Conservation (phyloP, 2,329 filamentous ascomycete genomes). For the Cercospora sp. region DNA sequence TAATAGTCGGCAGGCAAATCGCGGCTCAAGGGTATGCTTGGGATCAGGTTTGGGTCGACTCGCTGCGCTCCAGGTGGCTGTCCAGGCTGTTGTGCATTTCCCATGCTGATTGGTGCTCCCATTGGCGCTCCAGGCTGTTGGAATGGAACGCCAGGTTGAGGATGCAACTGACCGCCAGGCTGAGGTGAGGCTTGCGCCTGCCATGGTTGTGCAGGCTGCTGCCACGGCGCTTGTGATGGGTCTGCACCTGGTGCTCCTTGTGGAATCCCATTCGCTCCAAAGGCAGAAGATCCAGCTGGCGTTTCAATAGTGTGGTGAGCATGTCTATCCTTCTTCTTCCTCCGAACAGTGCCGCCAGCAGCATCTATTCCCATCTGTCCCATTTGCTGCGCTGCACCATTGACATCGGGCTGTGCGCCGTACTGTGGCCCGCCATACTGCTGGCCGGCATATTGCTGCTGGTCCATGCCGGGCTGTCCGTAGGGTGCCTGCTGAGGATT, state of each 20-base stretch:
- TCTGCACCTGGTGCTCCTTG: constrained; percentile 28
- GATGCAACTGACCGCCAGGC: constrained; percentile 1
- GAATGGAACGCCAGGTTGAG: constrained; percentile 19
- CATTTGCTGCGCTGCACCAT: constrained; percentile 69
- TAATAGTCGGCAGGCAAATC: constrained; percentile 82
- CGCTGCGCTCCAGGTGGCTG: constrained; percentile 55
- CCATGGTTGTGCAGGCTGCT: constrained; percentile 40
- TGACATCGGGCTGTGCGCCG: constrained; percentile 37
- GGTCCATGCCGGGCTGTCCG: constrained; percentile 28
- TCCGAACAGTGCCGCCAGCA: constrained; percentile 51
- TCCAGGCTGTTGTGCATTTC: constrained; percentile 29
- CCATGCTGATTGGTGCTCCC: constrained; percentile 37
- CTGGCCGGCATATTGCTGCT: constrained; percentile 19
- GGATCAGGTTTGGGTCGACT: constrained; percentile 89
- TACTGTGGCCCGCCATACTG: constrained; percentile 27
- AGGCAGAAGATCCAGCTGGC: constrained; percentile 61
- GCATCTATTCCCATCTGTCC: constrained; percentile 68
- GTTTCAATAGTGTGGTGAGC: constrained; percentile 86
- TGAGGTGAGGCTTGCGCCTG: constrained; percentile 33
- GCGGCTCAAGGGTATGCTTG: constrained; percentile 82
- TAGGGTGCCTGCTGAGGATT: constrained; percentile 26
- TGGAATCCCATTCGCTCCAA: constrained; percentile 59
- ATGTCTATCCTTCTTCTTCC: constrained; percentile 88
- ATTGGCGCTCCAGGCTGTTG: constrained; percentile 23
- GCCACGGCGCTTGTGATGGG: constrained; percentile 38